phyloP scores from a whole-genome alignment of 129 eudicot genomes.

The Centella asiatica region DNA sequence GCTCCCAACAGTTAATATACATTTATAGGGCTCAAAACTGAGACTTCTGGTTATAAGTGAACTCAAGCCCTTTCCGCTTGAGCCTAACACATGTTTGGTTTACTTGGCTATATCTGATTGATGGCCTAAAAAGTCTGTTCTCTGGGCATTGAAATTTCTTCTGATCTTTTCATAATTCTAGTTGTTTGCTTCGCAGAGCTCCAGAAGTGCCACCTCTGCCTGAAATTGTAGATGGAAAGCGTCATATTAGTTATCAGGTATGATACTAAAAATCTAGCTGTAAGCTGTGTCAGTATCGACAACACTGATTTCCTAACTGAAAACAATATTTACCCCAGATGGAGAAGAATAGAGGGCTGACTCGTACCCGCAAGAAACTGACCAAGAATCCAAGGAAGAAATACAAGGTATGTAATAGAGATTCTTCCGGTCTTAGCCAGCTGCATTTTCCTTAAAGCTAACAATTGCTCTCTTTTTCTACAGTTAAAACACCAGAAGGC shows the following conservation, averaged over 20 bases:
- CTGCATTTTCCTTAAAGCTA: neutral
- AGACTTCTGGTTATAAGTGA: too few species aligned
- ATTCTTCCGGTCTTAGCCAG: neutral
- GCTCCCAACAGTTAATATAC: too few species aligned
- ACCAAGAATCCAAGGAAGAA: slow-evolving; percentile 80
- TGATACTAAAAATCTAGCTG: neutral
- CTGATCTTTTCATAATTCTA: neutral
- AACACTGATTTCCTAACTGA: neutral
- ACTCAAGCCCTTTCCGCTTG: too few species aligned
- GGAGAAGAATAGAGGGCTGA: slow-evolving; percentile 87
- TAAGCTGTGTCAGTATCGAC: neutral
- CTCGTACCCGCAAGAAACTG: slow-evolving; percentile 65
- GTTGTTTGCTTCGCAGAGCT: slow-evolving; percentile 31
- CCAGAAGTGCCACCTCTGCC: slow-evolving; percentile 31
- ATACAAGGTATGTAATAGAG: slow-evolving; percentile 45
- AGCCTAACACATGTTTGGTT: too few species aligned
- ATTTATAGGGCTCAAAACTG: too few species aligned
- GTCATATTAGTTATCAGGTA: slow-evolving; percentile 62
- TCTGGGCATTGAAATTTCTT: too few species aligned
- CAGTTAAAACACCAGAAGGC: slow-evolving; percentile 65
- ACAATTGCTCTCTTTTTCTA: neutral
- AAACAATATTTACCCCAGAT: slow-evolving; percentile 36
- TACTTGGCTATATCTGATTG: neutral
- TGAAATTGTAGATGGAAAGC: slow-evolving; percentile 68
- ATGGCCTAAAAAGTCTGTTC: neutral